A percentile compares a stretch with the other conserved stretches of the same genome.
Conservation (phyloP, 139 green algal genomes). For the Edaphochlamys debaryana region DNA sequence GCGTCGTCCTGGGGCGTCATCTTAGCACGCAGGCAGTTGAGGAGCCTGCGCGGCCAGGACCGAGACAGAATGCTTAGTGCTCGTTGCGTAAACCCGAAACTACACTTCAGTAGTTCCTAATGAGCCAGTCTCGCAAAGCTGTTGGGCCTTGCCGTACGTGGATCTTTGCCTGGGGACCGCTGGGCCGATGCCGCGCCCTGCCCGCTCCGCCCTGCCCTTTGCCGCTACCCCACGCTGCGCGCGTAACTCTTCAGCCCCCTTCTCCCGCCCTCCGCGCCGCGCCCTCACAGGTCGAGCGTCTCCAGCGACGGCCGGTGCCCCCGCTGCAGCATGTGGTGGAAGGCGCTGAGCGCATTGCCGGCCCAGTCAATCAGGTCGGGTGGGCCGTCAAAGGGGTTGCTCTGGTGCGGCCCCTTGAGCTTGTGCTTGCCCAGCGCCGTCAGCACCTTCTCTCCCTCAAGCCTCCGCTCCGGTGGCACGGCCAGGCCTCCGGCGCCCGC, state of each 20-base stretch:
- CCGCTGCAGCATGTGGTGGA: conserved; percentile 60
- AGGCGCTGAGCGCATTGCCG: conserved; percentile 56
- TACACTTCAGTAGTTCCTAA: too few relatives aligned
- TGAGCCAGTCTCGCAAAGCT: too few relatives aligned
- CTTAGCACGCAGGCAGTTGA: conserved; percentile 65
- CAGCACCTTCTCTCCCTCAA: conserved; percentile 52
- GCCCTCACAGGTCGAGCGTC: conserved; percentile 44
- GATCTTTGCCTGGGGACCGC: too few relatives aligned
- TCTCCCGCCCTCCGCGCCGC: too few relatives aligned
- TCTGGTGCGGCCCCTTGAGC: conserved; percentile 19
- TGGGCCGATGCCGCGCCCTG: too few relatives aligned
- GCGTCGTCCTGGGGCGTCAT: conserved; percentile 41
- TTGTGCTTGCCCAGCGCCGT: conserved; percentile 45
- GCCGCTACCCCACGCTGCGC: too few relatives aligned
- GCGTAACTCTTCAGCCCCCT: too few relatives aligned
- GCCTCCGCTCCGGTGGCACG: conserved; percentile 9
- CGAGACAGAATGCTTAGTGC: too few relatives aligned
- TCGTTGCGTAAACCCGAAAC: too few relatives aligned
- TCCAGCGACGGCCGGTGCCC: conserved; percentile 53
- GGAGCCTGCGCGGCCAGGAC: conserved; percentile 51
- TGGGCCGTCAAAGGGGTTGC: conserved; percentile 35
- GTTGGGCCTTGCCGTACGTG: too few relatives aligned
- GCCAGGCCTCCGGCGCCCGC: not conserved
- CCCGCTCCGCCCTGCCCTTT: too few relatives aligned
- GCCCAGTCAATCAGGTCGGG: conserved; percentile 59